Evolutionary conservation across 192 early-diverging fungal genomes (phyloP).

Genomic region (Coemansia sp.): DNA sequence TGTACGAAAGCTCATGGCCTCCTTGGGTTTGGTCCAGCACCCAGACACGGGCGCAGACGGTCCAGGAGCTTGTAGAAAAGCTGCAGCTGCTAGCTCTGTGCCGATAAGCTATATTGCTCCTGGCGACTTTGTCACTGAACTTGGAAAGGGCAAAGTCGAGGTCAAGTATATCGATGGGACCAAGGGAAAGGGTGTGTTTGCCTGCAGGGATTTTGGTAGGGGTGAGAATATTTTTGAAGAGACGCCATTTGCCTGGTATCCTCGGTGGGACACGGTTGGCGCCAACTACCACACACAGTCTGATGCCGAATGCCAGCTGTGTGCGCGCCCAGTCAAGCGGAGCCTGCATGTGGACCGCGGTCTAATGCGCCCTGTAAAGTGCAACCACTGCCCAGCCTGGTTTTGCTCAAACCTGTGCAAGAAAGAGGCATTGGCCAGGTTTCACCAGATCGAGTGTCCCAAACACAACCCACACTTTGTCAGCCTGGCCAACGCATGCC

Average conservation of each 20-base stretch:
- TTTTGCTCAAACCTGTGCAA: conserved; percentile 16
- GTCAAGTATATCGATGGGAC: conserved; percentile 36
- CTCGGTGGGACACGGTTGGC: conserved; percentile 57
- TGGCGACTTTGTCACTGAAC: conserved; percentile 33
- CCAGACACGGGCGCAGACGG: conserved; percentile 19
- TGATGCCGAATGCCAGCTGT: conserved; percentile 57
- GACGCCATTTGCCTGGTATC: conserved; percentile 58
- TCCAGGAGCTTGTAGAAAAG: no score
- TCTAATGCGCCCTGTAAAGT: conserved; percentile 4
- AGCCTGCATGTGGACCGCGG: conserved; percentile 2
- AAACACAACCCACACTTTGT: conserved; percentile 14
- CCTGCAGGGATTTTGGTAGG: conserved; percentile 53
- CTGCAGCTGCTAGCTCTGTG: conserved; percentile 25
- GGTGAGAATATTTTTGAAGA: conserved; percentile 55
- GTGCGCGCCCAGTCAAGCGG: conserved; percentile 50
- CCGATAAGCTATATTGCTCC: conserved; percentile 33
- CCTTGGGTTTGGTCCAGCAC: conserved; percentile 38
- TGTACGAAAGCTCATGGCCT: conserved; percentile 59
- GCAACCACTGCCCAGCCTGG: conserved; percentile 6
- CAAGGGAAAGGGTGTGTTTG: conserved; percentile 56
- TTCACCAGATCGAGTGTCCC: conserved; percentile 17
- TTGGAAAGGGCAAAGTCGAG: conserved; percentile 33
- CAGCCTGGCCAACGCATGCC: conserved; percentile 9
- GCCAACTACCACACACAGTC: conserved; percentile 18
- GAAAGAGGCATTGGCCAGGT: conserved; percentile 10